A percentile compares a stretch with the other conserved stretches of the same genome.
Evolutionary conservation across 139 green algal species (phyloP).

Genomic region (Ettlia oleoabundans): DNA sequence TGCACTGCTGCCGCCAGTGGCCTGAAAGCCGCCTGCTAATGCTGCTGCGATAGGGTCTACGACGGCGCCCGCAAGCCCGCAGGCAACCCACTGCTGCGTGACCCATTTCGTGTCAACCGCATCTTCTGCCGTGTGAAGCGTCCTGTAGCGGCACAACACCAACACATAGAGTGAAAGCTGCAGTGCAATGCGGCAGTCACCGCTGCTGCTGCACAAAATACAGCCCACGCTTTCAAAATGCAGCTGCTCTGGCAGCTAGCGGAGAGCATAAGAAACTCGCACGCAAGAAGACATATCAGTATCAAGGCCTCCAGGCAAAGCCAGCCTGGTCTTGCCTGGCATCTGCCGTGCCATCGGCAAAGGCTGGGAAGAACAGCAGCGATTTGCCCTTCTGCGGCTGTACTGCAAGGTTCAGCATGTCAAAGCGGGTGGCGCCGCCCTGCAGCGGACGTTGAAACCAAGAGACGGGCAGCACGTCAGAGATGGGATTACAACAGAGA

Average conservation of each 20-base stretch:
- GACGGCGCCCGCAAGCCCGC: conserved; percentile 34
- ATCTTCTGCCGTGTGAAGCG: conserved; percentile 78
- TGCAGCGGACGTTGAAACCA: neutral
- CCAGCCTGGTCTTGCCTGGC: no score
- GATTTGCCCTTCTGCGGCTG: conserved; percentile 60
- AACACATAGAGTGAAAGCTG: neutral
- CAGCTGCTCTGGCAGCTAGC: no score
- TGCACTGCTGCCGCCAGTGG: neutral
- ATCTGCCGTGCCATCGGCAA: conserved; percentile 67
- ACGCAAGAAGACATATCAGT: no score
- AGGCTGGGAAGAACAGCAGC: conserved; percentile 84
- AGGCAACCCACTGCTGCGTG: conserved; percentile 76
- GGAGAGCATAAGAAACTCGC: no score
- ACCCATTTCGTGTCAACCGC: conserved; percentile 76
- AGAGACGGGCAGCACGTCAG: neutral
- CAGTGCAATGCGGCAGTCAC: neutral
- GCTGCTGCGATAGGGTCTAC: neutral
- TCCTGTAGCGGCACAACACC: conserved; percentile 38
- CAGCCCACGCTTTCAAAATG: no score
- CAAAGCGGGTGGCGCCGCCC: conserved; percentile 73
- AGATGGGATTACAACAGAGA: neutral
- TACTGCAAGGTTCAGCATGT: conserved; percentile 68
- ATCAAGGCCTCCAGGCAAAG: no score
- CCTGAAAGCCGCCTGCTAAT: neutral
- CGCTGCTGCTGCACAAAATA: no score